phyloP scores from a whole-genome alignment of 208 protist species.

The Balamuthia mandrillaris region DNA sequence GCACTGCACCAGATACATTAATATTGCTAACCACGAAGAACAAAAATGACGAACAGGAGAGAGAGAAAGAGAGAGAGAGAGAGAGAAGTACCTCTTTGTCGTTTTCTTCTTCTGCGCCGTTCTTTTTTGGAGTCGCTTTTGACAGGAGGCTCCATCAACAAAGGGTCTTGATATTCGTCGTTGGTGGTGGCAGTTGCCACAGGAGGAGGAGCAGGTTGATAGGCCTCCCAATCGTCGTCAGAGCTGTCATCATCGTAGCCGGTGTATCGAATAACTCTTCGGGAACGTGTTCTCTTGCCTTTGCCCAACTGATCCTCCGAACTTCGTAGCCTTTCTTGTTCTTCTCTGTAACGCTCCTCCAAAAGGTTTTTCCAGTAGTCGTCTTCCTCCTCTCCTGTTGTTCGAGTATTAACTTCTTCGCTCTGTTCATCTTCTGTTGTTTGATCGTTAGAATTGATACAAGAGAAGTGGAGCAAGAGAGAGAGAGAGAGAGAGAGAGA shows the following conservation, averaged over 20 bases:
- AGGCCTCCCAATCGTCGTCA: background rate
- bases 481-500: background rate
- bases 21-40: background rate
- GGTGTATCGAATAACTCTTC: conserved; percentile 14
- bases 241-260: background rate
- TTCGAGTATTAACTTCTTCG: background rate
- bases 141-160: no score
- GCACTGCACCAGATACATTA: background rate
- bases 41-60: background rate
- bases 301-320: conserved; percentile 33
- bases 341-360: conserved; percentile 3
- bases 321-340: no score
- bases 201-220: no score
- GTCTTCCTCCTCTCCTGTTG: background rate
- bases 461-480: background rate
- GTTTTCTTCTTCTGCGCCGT: no score
- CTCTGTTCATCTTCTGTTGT: background rate
- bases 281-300: conserved; percentile 10
- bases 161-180: background rate
- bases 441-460: background rate
- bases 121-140: no score
- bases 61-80: background rate
- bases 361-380: conserved; percentile 39
- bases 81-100: no score
- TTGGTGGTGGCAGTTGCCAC: no score